Evolutionary conservation across 1,284 basidiomycete genomes (phyloP), one percentile per base, ranked within the genome.

Genomic region (Rhodotorula sp.): DNA sequence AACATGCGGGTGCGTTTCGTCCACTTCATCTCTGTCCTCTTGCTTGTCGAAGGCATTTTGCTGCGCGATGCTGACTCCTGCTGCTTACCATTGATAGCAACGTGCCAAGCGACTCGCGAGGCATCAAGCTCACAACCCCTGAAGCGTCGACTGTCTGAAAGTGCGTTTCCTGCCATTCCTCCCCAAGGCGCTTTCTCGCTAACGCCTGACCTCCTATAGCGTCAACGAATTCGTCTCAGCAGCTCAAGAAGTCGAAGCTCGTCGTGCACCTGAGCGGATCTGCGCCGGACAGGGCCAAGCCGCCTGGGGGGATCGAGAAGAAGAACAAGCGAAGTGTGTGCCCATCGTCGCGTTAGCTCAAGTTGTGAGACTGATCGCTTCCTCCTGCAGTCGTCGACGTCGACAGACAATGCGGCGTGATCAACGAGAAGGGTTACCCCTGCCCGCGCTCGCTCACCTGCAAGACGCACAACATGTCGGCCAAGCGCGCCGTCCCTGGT

Each of bases 371-470:
- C 53, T 55, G 37, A 56, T 30, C 18, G 1, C 0, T 2, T 11
- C 26, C 16, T 11, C 8, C 37, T 15, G 1, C 65, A 56, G 51
- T 62, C 3, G 87, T 94, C 62, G 89, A 98, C 80, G 88, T 90
- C 73, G 92, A 97, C 82, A 88, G 87, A 71, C 94, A 98, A 77
- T 99, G 95, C 76, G 95, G 96, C 65, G 95, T 99, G 56, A 94
- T 97, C 80, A 98, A 95, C 82, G 94, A 97, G 82, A 97, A 97
- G 80, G 86, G 86, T 56, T 83, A 93, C 16, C 93, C 92, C 0
- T 99, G 95, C 80, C 92, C 93, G n/a, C 91, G 95, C 52, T 94
- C 92, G 20, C 85, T 99, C 48, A 98, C 95, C 0, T 99, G 95
- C 85, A 99, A 99, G 81, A 94, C 95, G 7, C 95, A 99, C 79